Evolutionary conservation across 768 basidiomycete genomes (phyloP), one percentile per base, ranked within the genome.

Genomic region (Pleurotus tuber-regium): DNA sequence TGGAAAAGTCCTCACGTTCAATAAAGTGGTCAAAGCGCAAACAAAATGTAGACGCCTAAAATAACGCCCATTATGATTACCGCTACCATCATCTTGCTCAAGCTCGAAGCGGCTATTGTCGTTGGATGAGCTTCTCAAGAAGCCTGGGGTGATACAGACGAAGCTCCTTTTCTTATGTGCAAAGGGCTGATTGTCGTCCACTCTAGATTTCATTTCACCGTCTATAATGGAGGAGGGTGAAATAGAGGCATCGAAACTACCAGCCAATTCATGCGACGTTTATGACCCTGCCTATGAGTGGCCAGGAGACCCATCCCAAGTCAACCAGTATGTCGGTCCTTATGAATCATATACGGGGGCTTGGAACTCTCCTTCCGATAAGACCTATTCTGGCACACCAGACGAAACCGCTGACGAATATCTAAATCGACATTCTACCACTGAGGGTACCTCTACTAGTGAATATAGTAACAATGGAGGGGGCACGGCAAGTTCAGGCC

Each of bases 201-300:
- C n/a, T n/a, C n/a, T n/a, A n/a, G n/a, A n/a, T n/a, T n/a, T n/a
- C n/a, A n/a, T n/a, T n/a, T n/a, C n/a, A n/a, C n/a, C n/a, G n/a
- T n/a, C n/a, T n/a, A n/a, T n/a, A 30, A 55, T 58, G 26, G 67
- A 69, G 57, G 66, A 69, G 38, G 67, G 67, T 31, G 67, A 69
- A 57, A 60, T 67, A 23, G 39, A 51, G 12, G 65, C 64, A 50
- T 47, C 53, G 26, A 43, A 29, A 14, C 28, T 14, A 18, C 19
- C 36, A 28, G 40, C 59, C 26, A 43, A 53, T 29, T 57, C 55
- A 39, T 54, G 58, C 36, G 61, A 63, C 19, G 54, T 28, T 25
- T 80, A 87, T 58, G 74, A 82, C 56, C 74, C 80, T 18, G 67
- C 75, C 11, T 69, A 73, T 40, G 86, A 87, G 71, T 87, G 84